These are phyloP conservation scores for Alisma plantagoaquatica DNA, from an alignment of 106 monocot genomes.

Conservation along the genomic window DNA sequence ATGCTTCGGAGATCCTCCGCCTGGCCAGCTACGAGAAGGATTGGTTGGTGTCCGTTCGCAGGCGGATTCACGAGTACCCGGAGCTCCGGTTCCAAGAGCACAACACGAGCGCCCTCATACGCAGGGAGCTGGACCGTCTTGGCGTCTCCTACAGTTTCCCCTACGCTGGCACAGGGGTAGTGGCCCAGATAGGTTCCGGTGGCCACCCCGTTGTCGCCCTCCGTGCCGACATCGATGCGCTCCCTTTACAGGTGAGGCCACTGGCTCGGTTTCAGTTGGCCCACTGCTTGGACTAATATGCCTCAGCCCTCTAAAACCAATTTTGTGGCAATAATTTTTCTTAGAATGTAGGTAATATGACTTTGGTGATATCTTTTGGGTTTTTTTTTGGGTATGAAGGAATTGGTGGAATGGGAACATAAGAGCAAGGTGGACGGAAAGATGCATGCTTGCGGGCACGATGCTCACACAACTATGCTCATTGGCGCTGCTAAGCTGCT, in stretches of 20 bases:
- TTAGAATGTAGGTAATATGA: too few species aligned
- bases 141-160: conserved; percentile 48
- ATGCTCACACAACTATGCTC: too few species aligned
- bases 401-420: too few species aligned
- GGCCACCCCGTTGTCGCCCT: conserved; percentile 57
- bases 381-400: too few species aligned
- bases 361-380: too few species aligned
- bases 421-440: too few species aligned
- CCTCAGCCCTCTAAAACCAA: too few species aligned
- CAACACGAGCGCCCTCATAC: conserved; percentile 66
- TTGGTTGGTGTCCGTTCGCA: conserved; percentile 42
- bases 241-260: conserved; percentile 73
- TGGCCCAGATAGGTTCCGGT: conserved; percentile 59
- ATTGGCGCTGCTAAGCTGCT: too few species aligned
- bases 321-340: too few species aligned
- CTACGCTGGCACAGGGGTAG: conserved; percentile 61
- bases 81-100: conserved; percentile 80
- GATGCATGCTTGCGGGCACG: too few species aligned
- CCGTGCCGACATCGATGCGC: conserved; percentile 92
- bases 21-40: conserved; percentile 28
- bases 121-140: conserved; percentile 51
- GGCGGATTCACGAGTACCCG: conserved; percentile 56
- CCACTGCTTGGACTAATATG: too few species aligned
- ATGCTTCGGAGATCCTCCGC: conserved; percentile 32
- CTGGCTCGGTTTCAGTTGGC: too few species aligned